phyloP scores from a whole-genome alignment of 2,329 filamentous ascomycete species.

The Aspergillus quadrilineatus region DNA sequence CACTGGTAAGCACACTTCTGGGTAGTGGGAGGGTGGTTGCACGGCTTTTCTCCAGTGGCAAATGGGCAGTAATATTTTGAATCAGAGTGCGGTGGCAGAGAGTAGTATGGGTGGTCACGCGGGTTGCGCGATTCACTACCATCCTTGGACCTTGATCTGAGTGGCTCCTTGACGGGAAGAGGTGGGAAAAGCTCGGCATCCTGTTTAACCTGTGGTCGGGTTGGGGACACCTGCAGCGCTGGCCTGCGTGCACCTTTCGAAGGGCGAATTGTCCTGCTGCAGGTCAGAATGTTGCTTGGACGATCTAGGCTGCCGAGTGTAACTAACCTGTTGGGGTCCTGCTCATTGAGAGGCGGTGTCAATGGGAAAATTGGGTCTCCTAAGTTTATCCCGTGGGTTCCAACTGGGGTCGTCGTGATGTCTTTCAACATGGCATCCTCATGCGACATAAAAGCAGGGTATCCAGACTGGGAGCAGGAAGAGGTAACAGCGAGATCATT shows the following conservation, averaged over 20 bases:
- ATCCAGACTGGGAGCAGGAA: slow-evolving; percentile 40
- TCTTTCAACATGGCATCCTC: slow-evolving; percentile 42
- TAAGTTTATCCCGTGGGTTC: slow-evolving; percentile 37
- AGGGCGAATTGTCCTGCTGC: slow-evolving; percentile 39
- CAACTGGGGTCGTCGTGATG: slow-evolving; percentile 34
- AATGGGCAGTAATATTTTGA: slow-evolving; percentile 93
- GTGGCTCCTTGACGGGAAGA: slow-evolving; percentile 35
- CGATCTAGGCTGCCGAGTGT: background rate
- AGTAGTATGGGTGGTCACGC: slow-evolving; percentile 45
- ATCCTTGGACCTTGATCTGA: slow-evolving; percentile 40
- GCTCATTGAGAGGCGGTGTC: slow-evolving; percentile 40
- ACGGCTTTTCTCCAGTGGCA: slow-evolving; percentile 65
- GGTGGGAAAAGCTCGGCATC: slow-evolving; percentile 40
- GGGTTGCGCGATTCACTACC: slow-evolving; percentile 39
- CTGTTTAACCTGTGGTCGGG: slow-evolving; percentile 35
- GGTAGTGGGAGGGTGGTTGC: slow-evolving; percentile 89
- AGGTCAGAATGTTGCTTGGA: slow-evolving; percentile 11
- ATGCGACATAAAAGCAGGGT: slow-evolving; percentile 37
- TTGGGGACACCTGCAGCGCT: slow-evolving; percentile 33
- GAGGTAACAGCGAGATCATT: slow-evolving; percentile 44
- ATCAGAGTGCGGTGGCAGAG: slow-evolving; percentile 54
- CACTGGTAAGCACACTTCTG: slow-evolving; percentile 99
- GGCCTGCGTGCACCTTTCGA: slow-evolving; percentile 41
- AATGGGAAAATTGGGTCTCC: slow-evolving; percentile 42
- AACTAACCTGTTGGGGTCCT: slow-evolving; percentile 44